A percentile compares a stretch with the other conserved stretches of the same genome.
Conservation (phyloP, 2,329 filamentous ascomycete species). For the Colletotrichum lentis region DNA sequence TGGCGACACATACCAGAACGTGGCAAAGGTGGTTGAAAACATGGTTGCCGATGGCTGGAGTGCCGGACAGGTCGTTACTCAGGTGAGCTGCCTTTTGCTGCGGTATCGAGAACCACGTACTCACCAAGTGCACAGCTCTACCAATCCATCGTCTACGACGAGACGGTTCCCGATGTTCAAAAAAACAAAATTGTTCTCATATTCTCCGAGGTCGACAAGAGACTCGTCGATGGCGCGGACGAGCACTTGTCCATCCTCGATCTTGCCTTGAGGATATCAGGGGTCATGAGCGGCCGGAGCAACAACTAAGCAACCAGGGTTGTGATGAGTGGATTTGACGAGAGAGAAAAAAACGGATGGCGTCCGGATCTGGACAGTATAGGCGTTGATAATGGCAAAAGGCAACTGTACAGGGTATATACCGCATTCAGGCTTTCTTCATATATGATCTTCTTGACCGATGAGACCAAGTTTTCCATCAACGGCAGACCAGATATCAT, state of each 20-base stretch:
- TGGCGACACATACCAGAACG: slow-evolving; percentile 72
- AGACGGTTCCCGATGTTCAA: slow-evolving; percentile 81
- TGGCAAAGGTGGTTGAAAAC: slow-evolving; percentile 84
- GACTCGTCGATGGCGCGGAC: slow-evolving; percentile 91
- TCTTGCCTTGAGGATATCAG: slow-evolving; percentile 80
- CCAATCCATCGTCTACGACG: slow-evolving; percentile 82
- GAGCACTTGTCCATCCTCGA: slow-evolving; percentile 94
- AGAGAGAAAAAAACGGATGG: slow-evolving; percentile 8
- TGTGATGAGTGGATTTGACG: slow-evolving; percentile 1
- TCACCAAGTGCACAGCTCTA: slow-evolving; percentile 67
- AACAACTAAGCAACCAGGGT: slow-evolving; percentile 39
- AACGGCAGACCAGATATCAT: slow-evolving; percentile 60
- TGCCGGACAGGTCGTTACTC: slow-evolving; percentile 83
- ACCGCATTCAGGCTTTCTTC: slow-evolving; percentile 10
- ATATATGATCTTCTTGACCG: slow-evolving; percentile 46
- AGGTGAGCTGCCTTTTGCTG: slow-evolving; percentile 60
- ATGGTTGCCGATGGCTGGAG: slow-evolving; percentile 98
- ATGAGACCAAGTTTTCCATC: slow-evolving; percentile 65
- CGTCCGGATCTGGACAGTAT: slow-evolving; percentile 22
- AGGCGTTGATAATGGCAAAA: slow-evolving; percentile 26
- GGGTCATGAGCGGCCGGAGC: slow-evolving; percentile 64
- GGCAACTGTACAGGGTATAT: slow-evolving; percentile 23
- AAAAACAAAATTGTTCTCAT: slow-evolving; percentile 90
- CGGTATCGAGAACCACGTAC: slow-evolving; percentile 11
- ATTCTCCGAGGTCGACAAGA: slow-evolving; percentile 95